Evolutionary conservation across 1,139 yeast species (phyloP).

Genomic region (Kodamaea sp.): DNA sequence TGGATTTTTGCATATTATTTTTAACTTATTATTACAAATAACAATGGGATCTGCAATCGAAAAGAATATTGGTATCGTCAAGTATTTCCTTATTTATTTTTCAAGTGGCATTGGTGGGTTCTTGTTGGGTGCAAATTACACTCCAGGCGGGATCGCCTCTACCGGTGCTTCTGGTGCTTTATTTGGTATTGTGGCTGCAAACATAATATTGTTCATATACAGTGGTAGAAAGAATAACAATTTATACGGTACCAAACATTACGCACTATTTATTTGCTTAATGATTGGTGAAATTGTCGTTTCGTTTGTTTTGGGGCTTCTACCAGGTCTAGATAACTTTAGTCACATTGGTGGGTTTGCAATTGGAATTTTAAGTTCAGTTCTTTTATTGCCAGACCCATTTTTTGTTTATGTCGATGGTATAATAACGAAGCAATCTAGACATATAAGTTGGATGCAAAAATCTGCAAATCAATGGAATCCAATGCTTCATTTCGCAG

Average conservation of each 20-base stretch:
- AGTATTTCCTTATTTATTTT: conserved; percentile 56
- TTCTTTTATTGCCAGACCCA: conserved; percentile 59
- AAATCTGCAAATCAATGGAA: conserved; percentile 45
- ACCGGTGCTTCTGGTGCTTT: conserved; percentile 77
- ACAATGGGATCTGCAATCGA: conserved; percentile 65
- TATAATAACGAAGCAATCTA: conserved; percentile 35
- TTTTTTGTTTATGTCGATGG: conserved; percentile 44
- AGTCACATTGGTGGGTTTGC: conserved; percentile 77
- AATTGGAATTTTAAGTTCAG: conserved; percentile 53
- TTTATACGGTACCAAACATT: conserved; percentile 42
- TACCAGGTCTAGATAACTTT: conserved; percentile 76
- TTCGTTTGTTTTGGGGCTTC: conserved; percentile 60
- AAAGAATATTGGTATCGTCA: conserved; percentile 51
- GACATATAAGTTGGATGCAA: conserved; percentile 20
- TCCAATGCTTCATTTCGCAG: conserved; percentile 33
- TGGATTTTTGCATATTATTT: conserved; percentile 65
- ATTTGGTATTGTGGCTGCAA: conserved; percentile 66
- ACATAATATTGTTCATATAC: conserved; percentile 54
- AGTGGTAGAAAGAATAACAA: conserved; percentile 49
- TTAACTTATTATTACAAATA: conserved; percentile 60
- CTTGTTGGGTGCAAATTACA: conserved; percentile 65
- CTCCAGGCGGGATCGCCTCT: conserved; percentile 66
- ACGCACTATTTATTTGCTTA: conserved; percentile 41
- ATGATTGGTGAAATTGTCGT: conserved; percentile 57
- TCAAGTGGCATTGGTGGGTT: conserved; percentile 67